Percentiles rank a stretch among this genome's conserved stretches.
Evolutionary conservation across 306 rosid genomes (phyloP).

Genomic region (Malus asiatica): DNA sequence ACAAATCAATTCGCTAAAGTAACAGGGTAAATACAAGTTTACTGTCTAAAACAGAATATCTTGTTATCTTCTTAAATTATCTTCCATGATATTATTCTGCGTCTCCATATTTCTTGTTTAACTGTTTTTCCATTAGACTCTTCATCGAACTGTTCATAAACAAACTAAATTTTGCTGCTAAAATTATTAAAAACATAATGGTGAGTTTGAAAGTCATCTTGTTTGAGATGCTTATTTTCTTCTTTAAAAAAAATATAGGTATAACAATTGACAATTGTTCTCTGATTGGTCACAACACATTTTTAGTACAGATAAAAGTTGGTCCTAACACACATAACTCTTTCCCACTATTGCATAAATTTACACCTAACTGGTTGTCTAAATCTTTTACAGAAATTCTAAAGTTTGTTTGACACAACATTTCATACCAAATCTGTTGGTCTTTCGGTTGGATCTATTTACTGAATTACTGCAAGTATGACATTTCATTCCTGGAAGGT

Average conservation of each 20-base stretch:
- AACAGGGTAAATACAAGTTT: background rate
- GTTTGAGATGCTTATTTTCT: background rate
- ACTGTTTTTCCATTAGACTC: background rate
- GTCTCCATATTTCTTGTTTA: background rate
- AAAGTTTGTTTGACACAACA: slow-evolving; percentile 23
- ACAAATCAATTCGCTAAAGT: too few relatives aligned
- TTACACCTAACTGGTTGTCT: slow-evolving; percentile 28
- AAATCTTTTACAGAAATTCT: slow-evolving; percentile 19
- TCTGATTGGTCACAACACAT: background rate
- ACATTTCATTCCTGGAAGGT: slow-evolving; percentile 27
- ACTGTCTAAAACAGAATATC: background rate
- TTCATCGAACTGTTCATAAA: background rate
- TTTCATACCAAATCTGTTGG: slow-evolving; percentile 28
- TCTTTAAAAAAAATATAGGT: background rate
- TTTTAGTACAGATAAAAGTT: slow-evolving; percentile 4
- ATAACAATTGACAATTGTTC: background rate
- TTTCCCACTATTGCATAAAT: slow-evolving; percentile 36
- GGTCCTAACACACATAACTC: slow-evolving; percentile 3
- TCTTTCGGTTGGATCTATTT: slow-evolving; percentile 23
- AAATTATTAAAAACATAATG: background rate
- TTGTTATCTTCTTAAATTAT: background rate
- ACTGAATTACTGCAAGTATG: slow-evolving; percentile 14
- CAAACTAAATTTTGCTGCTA: background rate
- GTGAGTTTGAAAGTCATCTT: background rate
- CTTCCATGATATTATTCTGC: background rate